Evolutionary conservation across 2,329 filamentous ascomycete species (phyloP), one percentile per base, ranked within the genome.

Genomic region (Fusarium brevicatenulatum): DNA sequence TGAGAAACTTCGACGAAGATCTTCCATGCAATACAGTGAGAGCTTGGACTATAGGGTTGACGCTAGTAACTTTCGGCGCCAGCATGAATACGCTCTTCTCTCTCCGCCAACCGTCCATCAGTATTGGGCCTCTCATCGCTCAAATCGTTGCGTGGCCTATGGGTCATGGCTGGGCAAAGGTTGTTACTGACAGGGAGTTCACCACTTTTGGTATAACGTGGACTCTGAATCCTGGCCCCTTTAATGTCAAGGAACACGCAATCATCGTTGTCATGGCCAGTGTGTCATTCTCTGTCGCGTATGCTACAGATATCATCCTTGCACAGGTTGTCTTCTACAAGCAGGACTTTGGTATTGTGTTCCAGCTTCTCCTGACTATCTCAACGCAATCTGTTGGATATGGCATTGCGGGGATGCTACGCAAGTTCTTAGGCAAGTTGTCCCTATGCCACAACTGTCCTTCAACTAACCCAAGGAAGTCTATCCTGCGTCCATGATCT

Each of bases 301-400:
- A 94, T 75, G 91, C 91, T 2, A 94, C 92, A 2, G 92, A 94
- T 73, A 91, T 93, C 36, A 88, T 95, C 49, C 84, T 93, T 5
- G 92, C 92, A 1, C 91, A 93, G 81, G 82, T 89, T 23, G 86
- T 91, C 21, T 94, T 93, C 75, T 94, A 94, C 78, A 90, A 91
- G 78, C 88, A 93, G 75, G 84, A 91, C 66, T 92, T 92, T 76
- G 91, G 91, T 25, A 85, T 92, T 70, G 71, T 84, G 3, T 94
- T 92, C 77, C 90, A 93, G 79, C 81, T 93, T 36, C 83, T 93
- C 21, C 84, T 93, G 66, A 90, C 88, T 28, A 85, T 94, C 21
- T 92, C 90, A 12, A 92, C 90, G 4, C 92, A 93, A 79, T 91
- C 90, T 63, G 82, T 92, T 16, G 91, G 91, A 1, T 93, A 93